phyloP scores from a whole-genome alignment of 495 filamentous ascomycete species.

The Talaromyces proteolyticus region DNA sequence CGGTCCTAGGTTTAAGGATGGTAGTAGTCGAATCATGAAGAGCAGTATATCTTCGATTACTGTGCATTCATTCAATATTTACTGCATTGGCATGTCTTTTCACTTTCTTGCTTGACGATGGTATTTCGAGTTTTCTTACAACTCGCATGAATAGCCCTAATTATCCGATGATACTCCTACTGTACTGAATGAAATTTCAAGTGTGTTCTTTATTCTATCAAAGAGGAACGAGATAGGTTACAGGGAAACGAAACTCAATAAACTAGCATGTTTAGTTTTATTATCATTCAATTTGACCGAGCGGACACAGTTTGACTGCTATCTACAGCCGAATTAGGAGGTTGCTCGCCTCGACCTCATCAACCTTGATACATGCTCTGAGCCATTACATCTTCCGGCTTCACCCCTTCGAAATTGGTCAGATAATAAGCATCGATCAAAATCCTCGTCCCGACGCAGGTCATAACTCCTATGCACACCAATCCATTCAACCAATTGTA shows the following conservation, averaged over 20 bases:
- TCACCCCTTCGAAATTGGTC: slow-evolving; percentile 22
- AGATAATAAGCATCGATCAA: slow-evolving; percentile 29
- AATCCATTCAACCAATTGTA: slow-evolving; percentile 30
- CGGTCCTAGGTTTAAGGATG: neutral
- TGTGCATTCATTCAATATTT: too few relatives aligned
- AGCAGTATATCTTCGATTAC: neutral
- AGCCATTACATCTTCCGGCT: slow-evolving; percentile 24
- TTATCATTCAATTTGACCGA: too few relatives aligned
- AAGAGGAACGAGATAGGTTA: too few relatives aligned
- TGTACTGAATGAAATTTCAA: too few relatives aligned
- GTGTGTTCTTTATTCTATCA: too few relatives aligned
- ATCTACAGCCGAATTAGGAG: neutral
- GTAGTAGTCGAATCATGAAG: neutral
- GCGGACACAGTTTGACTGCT: neutral
- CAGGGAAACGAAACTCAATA: too few relatives aligned
- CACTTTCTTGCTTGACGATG: too few relatives aligned
- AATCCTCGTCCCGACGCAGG: slow-evolving; percentile 21
- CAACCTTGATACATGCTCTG: slow-evolving; percentile 8
- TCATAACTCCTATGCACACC: slow-evolving; percentile 28
- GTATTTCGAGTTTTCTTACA: too few relatives aligned
- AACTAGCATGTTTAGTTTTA: too few relatives aligned
- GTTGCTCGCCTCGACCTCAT: neutral
- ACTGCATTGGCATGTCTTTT: too few relatives aligned
- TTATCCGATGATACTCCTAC: too few relatives aligned
- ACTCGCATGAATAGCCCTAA: too few relatives aligned